Base-by-base conservation (phyloP, 257 asterid genomes). In the Anisodus acutangulus region DNA sequence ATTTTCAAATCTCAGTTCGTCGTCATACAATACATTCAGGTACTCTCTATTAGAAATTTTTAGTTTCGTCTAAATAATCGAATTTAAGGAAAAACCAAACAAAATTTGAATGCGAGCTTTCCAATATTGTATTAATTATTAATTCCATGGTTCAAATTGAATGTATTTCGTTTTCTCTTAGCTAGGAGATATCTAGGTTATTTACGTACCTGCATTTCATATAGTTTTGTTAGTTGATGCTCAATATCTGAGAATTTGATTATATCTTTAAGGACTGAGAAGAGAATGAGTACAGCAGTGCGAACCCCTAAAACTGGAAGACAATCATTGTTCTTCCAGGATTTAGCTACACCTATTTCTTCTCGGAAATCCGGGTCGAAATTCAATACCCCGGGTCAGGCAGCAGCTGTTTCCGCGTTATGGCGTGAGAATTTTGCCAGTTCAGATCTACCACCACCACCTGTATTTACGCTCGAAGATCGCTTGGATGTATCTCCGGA, bases 401-500 rank as follows among this genome's bases (percentile, higher is more conserved):
- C 96, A 47, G 99, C 98, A 2, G 98, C 98, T 17, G 98, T 97
- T 69, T 95, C 98, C 2, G 97, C 99, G 49, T 88, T 97, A 43
- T 93, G 99, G 98, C 97, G 97, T 57, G 99, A 97, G 88, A 95
- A 95, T 90, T 95, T 95, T 31, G 84, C 95, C 76, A 91, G 68
- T 85, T 88, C 98, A n/a, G 98, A 97, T 91, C 97, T 97, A 53
- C 99, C 98, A 2, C 99, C 98, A 39, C 98, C 98, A 0, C 99
- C 99, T 0, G 88, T 84, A 47, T 95, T 95, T 82, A 97, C 99
- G 4, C 97, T 97, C 37, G 99, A 95, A 80, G 99, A 97, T 85
- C 91, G 95, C 9, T 88, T 86, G 11, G 97, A 95, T 79, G 88
- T 85, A 55, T 97, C 98, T 41, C 95, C 98, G 0, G 98, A 95